Evolutionary conservation across 345 rosid genomes (phyloP).

Genomic region (Linum trigynum): DNA sequence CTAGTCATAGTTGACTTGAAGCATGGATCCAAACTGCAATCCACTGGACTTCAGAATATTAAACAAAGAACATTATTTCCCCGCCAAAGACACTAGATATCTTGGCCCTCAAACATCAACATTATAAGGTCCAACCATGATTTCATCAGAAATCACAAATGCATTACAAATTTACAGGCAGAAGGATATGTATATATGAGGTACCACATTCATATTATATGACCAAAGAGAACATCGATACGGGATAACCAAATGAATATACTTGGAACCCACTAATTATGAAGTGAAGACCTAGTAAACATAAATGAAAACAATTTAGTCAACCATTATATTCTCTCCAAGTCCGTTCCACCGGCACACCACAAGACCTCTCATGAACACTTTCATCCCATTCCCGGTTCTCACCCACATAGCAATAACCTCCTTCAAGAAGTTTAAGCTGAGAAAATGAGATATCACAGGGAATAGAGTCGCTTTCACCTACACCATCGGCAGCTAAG

Average conservation of each 20-base stretch:
- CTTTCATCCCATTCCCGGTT: no score
- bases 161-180: neutral
- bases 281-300: neutral
- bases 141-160: neutral
- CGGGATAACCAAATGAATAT: neutral
- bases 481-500: no score
- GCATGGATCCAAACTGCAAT: neutral
- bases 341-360: no score
- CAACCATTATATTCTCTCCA: no score
- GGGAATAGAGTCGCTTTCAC: no score
- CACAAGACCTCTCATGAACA: no score
- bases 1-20: neutral
- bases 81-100: neutral
- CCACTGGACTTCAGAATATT: neutral
- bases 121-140: no score
- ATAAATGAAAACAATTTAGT: no score
- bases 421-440: no score
- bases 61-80: no score
- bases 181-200: neutral
- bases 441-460: no score
- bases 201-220: neutral
- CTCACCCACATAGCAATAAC: no score
- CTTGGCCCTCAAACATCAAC: neutral
- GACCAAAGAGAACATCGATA: neutral
- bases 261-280: neutral